Conservation (phyloP, 257 asterid species). For the Euphrasia confusa region DNA sequence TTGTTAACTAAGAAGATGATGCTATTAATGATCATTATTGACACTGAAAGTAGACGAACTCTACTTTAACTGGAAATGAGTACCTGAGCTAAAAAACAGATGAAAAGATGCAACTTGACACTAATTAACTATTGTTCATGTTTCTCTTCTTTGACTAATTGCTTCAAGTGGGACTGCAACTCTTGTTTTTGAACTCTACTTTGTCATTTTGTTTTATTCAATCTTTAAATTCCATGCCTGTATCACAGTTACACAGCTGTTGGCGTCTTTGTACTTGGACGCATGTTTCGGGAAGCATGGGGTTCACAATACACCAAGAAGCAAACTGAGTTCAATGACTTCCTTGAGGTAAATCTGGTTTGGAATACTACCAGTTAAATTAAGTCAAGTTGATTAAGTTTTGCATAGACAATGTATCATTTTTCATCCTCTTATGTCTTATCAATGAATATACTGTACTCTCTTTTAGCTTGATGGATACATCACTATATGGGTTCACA, state of each 20-base stretch:
- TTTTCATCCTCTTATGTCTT: constrained; percentile 15
- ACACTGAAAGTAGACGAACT: constrained; percentile 1
- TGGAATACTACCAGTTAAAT: background rate
- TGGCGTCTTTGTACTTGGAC: constrained; percentile 97
- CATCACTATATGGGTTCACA: constrained; percentile 12
- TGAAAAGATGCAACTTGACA: background rate
- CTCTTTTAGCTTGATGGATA: constrained; percentile 14
- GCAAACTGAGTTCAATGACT: constrained; percentile 91
- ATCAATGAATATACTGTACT: constrained; percentile 10
- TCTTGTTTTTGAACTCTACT: constrained; percentile 12
- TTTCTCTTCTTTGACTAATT: background rate
- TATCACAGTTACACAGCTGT: constrained; percentile 82
- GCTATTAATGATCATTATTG: background rate
- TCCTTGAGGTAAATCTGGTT: constrained; percentile 61
- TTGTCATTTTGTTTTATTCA: constrained; percentile 21
- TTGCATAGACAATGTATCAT: constrained; percentile 9
- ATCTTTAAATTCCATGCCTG: constrained; percentile 30
- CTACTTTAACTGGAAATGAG: background rate
- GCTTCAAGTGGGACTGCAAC: background rate
- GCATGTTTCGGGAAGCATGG: constrained; percentile 87
- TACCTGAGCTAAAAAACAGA: constrained; percentile 3
- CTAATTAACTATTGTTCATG: background rate
- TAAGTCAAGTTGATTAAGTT: constrained; percentile 18
- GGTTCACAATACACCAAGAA: constrained; percentile 76
- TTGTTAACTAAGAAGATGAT: background rate